A percentile compares a stretch with the other conserved stretches of the same genome.
phyloP scores from a whole-genome alignment of 73 alveolate species.

The Paramecium pentaurelia region DNA sequence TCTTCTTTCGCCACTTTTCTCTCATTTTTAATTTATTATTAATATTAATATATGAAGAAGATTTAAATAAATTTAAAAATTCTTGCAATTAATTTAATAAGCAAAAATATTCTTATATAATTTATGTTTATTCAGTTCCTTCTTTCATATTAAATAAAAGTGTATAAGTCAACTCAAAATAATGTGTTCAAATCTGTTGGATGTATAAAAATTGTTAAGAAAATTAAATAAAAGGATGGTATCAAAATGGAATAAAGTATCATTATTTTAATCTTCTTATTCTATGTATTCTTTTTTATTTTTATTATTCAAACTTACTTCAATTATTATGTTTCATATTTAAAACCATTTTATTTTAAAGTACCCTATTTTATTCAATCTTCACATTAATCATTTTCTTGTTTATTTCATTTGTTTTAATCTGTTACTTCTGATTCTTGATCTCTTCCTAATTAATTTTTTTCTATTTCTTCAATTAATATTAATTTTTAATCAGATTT shows the following conservation, averaged over 20 bases:
- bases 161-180: background rate
- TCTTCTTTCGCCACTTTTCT: constrained; percentile 67
- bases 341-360: background rate
- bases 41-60: background rate
- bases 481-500: constrained; percentile 31
- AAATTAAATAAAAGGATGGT: too few relatives aligned
- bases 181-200: background rate
- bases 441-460: background rate
- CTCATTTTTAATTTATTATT: constrained; percentile 43
- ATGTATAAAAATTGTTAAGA: too few relatives aligned
- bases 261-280: background rate
- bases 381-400: background rate
- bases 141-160: background rate
- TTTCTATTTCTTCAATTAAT: background rate
- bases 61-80: background rate
- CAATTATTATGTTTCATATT: background rate
- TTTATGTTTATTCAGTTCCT: background rate
- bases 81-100: background rate
- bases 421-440: background rate
- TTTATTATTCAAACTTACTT: background rate
- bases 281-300: background rate
- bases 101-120: background rate
- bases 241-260: too few relatives aligned
- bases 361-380: background rate
- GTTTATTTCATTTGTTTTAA: background rate